Conservation (phyloP, 345 rosid species). For the Pistacia vera region DNA sequence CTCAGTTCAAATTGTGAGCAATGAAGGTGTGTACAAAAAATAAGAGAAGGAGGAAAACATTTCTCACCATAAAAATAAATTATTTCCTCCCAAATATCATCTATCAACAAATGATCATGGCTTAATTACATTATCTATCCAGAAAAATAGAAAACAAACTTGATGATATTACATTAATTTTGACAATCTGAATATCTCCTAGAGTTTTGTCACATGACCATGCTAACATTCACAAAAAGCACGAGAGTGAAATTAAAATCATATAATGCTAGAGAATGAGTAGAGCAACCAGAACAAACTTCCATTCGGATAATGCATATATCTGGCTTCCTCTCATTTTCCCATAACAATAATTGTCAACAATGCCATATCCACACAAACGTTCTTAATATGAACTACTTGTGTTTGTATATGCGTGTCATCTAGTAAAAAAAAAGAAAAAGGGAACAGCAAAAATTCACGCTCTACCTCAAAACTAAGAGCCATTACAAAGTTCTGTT, state of each 20-base stretch:
- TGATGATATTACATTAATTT: neutral
- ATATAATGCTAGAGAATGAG: neutral
- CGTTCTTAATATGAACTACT: neutral
- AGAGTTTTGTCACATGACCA: neutral
- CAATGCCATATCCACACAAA: neutral
- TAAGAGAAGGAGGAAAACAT: too few relatives aligned
- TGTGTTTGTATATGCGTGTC: neutral
- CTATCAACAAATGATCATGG: neutral
- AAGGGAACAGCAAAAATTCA: neutral
- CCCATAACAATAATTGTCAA: neutral
- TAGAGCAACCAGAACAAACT: neutral
- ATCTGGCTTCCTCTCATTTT: neutral
- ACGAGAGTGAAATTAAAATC: neutral
- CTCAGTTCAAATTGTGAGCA: neutral
- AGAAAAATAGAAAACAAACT: neutral
- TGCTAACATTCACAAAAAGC: neutral
- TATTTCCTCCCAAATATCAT: too few relatives aligned
- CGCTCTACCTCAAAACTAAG: slow-evolving; percentile 40
- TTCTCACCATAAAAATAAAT: too few relatives aligned
- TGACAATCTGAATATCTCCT: neutral
- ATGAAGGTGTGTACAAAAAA: neutral
- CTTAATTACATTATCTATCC: neutral
- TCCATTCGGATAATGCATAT: neutral
- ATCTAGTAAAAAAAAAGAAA: neutral
- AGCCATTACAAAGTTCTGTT: slow-evolving; percentile 28